phyloP scores from a whole-genome alignment of 495 filamentous ascomycete species.

The Aspergillus sclerotiicarbonarius region DNA sequence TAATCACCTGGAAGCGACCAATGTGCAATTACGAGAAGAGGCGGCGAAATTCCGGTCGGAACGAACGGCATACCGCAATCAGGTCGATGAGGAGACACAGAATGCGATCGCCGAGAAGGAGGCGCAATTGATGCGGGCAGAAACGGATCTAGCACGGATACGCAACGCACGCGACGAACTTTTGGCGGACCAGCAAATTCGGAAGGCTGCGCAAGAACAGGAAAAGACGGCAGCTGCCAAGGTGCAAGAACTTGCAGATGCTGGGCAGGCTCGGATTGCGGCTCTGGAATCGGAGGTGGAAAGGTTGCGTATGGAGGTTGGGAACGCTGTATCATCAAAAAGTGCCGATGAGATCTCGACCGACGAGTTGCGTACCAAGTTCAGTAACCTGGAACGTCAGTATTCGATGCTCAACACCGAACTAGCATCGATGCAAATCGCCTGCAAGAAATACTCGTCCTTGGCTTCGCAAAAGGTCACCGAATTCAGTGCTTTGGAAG shows the following conservation, averaged over 20 bases:
- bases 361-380: conserved; percentile 72
- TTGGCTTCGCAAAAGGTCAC: conserved; percentile 83
- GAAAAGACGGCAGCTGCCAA: conserved; percentile 65
- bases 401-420: conserved; percentile 83
- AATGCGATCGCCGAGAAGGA: conserved; percentile 69
- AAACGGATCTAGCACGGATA: conserved; percentile 82
- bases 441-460: conserved; percentile 80
- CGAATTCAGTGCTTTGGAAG: conserved; percentile 72
- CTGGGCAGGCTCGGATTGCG: conserved; percentile 69
- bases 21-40: conserved; percentile 80
- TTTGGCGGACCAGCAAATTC: conserved; percentile 73
- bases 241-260: conserved; percentile 73
- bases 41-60: conserved; percentile 81
- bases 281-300: conserved; percentile 80
- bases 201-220: conserved; percentile 74
- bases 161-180: conserved; percentile 80
- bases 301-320: conserved; percentile 58
- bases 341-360: conserved; percentile 45
- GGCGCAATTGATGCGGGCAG: conserved; percentile 72
- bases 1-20: conserved; percentile 87
- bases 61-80: conserved; percentile 73
- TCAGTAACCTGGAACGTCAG: conserved; percentile 69
- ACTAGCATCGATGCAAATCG: conserved; percentile 77
- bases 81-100: conserved; percentile 76
- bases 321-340: conserved; percentile 41